phyloP scores from a whole-genome alignment of 768 basidiomycete genomes.

The Boletus sp. region DNA sequence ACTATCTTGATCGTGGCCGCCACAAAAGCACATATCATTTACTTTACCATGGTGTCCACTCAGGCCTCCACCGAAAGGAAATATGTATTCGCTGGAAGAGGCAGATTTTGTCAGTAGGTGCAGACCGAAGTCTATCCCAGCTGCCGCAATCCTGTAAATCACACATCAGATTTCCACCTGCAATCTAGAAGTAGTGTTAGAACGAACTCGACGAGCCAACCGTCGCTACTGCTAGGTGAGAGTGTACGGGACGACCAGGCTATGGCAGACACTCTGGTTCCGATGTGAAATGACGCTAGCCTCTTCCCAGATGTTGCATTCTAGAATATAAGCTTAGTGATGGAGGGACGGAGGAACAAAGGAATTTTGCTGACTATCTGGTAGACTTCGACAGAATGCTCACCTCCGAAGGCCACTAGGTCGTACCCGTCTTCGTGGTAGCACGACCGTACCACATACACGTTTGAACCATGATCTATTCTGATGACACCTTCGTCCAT shows the following conservation, averaged over 20 bases:
- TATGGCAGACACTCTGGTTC: conserved; percentile 65
- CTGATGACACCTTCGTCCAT: conserved; percentile 52
- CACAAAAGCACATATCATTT: conserved; percentile 79
- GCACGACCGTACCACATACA: conserved; percentile 63
- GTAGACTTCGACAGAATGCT: conserved; percentile 69
- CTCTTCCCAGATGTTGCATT: conserved; percentile 42
- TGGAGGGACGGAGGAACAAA: neutral
- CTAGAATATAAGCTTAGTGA: conserved; percentile 29
- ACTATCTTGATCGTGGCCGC: conserved; percentile 66
- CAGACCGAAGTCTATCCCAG: conserved; percentile 66
- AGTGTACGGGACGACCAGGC: conserved; percentile 74
- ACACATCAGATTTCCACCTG: conserved; percentile 7
- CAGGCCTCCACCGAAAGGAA: conserved; percentile 74
- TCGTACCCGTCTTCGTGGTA: conserved; percentile 61
- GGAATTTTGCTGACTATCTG: conserved; percentile 49
- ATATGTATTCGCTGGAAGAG: conserved; percentile 49
- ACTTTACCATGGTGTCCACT: conserved; percentile 80
- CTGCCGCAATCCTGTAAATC: conserved; percentile 59
- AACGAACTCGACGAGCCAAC: conserved; percentile 72
- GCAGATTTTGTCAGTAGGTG: conserved; percentile 64
- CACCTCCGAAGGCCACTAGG: conserved; percentile 71
- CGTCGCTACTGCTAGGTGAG: conserved; percentile 62
- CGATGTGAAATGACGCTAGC: conserved; percentile 73
- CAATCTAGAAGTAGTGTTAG: neutral
- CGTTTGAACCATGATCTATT: conserved; percentile 56